Percentiles rank a stretch among this genome's conserved stretches.
These are phyloP conservation scores for Aspergillus alliaceus DNA, from an alignment of 2,329 filamentous ascomycete genomes.

Conservation along the genomic window DNA sequence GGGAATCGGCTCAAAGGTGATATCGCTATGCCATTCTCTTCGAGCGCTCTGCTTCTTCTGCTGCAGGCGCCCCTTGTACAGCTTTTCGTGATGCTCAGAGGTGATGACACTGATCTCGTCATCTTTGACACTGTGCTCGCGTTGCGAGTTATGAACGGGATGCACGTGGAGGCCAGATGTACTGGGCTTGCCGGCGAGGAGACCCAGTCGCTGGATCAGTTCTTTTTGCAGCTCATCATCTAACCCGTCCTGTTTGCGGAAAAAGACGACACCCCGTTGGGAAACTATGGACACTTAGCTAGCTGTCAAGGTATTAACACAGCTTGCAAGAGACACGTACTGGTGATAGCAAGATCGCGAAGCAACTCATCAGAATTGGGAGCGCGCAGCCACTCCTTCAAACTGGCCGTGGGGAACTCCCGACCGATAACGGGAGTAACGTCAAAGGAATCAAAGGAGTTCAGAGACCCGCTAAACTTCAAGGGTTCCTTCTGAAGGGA, in stretches of 20 bases:
- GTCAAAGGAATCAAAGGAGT: slow-evolving; percentile 49
- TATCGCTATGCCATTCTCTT: slow-evolving; percentile 51
- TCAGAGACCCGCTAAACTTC: slow-evolving; percentile 41
- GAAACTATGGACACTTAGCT: slow-evolving; percentile 39
- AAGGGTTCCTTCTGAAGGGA: slow-evolving; percentile 30
- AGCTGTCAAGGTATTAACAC: background rate
- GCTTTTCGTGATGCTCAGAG: slow-evolving; percentile 39
- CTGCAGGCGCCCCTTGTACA: slow-evolving; percentile 36
- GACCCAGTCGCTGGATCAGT: slow-evolving; percentile 50
- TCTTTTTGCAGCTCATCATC: slow-evolving; percentile 54
- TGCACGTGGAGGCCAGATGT: slow-evolving; percentile 50
- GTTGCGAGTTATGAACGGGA: slow-evolving; percentile 49
- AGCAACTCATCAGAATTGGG: slow-evolving; percentile 37
- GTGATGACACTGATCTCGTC: slow-evolving; percentile 53
- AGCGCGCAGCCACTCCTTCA: slow-evolving; percentile 50
- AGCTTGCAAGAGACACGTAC: slow-evolving; percentile 14
- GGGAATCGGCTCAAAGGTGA: slow-evolving; percentile 50
- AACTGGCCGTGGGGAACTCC: slow-evolving; percentile 46
- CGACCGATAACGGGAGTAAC: slow-evolving; percentile 53
- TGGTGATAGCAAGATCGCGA: slow-evolving; percentile 36
- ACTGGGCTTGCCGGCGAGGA: slow-evolving; percentile 49
- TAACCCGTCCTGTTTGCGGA: slow-evolving; percentile 52
- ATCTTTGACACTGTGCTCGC: slow-evolving; percentile 48
- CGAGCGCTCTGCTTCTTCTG: slow-evolving; percentile 29
- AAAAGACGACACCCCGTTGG: slow-evolving; percentile 55